Evolutionary conservation across 176 grass and related monocot genomes (phyloP).

Genomic region (Triticum timopheevii): DNA sequence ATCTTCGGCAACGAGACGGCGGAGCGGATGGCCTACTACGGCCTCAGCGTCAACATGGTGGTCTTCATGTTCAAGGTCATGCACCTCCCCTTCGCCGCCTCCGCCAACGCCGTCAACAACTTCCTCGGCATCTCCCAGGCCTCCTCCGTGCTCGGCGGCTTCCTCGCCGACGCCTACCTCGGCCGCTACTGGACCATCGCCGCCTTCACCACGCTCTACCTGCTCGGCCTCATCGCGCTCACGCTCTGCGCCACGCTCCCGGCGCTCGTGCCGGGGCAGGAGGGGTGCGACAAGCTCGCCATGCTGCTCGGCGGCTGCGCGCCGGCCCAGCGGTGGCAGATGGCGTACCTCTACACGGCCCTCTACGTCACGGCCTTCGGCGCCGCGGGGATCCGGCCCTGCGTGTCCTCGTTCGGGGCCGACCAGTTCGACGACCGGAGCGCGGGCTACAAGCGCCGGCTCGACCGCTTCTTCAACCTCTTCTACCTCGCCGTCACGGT

Average conservation of each 20-base stretch:
- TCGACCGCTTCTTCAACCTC: constrained; percentile 85
- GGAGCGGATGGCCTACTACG: constrained; percentile 96
- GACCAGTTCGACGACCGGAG: constrained; percentile 89
- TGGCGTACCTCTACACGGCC: constrained; percentile 74
- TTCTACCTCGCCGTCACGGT: constrained; percentile 91
- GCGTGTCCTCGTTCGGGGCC: constrained; percentile 87
- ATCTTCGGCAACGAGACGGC: constrained; percentile 97
- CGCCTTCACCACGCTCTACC: constrained; percentile 79
- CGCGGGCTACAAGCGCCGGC: constrained; percentile 52
- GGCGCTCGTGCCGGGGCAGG: constrained; percentile 54
- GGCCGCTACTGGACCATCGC: constrained; percentile 97
- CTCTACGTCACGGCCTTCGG: constrained; percentile 74
- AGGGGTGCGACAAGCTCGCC: constrained; percentile 58
- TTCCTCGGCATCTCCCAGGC: constrained; percentile 96
- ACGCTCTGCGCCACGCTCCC: constrained; percentile 65
- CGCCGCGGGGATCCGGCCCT: constrained; percentile 81
- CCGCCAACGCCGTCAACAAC: constrained; percentile 78
- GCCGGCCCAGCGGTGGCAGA: constrained; percentile 61
- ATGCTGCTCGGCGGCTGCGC: constrained; percentile 61
- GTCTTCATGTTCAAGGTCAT: constrained; percentile 91
- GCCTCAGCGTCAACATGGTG: constrained; percentile 89
- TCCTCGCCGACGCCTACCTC: constrained; percentile 94
- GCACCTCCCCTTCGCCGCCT: constrained; percentile 73
- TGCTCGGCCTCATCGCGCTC: constrained; percentile 75
- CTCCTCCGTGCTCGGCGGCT: constrained; percentile 86